phyloP scores from a whole-genome alignment of 108 stramenopile genomes.

The Fistulifera pelliculosa region DNA sequence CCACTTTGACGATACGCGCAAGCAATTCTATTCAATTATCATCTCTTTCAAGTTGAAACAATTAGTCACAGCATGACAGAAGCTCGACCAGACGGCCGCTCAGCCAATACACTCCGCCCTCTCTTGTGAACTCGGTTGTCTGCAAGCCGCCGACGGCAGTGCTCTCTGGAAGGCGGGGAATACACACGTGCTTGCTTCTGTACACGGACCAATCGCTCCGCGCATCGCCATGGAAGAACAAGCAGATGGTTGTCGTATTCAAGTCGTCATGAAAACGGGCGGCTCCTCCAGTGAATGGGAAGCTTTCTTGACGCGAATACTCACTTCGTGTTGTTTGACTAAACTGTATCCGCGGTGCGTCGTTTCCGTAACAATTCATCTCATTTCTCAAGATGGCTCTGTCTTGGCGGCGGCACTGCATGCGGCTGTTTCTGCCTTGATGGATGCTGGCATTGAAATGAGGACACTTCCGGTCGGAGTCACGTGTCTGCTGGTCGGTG shows the following conservation, averaged over 20 bases:
- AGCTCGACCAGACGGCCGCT: slow-evolving; percentile 34
- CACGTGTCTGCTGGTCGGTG: slow-evolving; percentile 40
- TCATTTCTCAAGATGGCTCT: slow-evolving; percentile 69
- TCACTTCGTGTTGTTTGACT: slow-evolving; percentile 38
- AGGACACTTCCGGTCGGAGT: slow-evolving; percentile 64
- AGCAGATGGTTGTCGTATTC: slow-evolving; percentile 35
- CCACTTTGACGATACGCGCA: too few species aligned
- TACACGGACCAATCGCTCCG: slow-evolving; percentile 84
- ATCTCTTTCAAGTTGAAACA: too few species aligned
- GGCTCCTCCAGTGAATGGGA: slow-evolving; percentile 29
- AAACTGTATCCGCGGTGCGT: slow-evolving; percentile 59
- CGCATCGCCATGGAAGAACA: slow-evolving; percentile 36
- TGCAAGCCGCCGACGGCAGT: slow-evolving; percentile 80
- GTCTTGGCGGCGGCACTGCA: slow-evolving; percentile 51
- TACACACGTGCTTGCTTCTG: slow-evolving; percentile 80
- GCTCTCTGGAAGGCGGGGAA: slow-evolving; percentile 66
- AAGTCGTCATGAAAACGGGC: slow-evolving; percentile 59
- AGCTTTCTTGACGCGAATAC: slow-evolving; percentile 37
- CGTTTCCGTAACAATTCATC: slow-evolving; percentile 61
- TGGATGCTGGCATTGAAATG: slow-evolving; percentile 82
- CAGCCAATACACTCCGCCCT: slow-evolving; percentile 57
- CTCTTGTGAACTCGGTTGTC: slow-evolving; percentile 77
- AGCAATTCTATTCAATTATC: too few species aligned
- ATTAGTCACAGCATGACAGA: too few species aligned
- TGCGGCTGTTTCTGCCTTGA: slow-evolving; percentile 70